Conservation (phyloP, 345 rosid species). For the Lepidium sativum region DNA sequence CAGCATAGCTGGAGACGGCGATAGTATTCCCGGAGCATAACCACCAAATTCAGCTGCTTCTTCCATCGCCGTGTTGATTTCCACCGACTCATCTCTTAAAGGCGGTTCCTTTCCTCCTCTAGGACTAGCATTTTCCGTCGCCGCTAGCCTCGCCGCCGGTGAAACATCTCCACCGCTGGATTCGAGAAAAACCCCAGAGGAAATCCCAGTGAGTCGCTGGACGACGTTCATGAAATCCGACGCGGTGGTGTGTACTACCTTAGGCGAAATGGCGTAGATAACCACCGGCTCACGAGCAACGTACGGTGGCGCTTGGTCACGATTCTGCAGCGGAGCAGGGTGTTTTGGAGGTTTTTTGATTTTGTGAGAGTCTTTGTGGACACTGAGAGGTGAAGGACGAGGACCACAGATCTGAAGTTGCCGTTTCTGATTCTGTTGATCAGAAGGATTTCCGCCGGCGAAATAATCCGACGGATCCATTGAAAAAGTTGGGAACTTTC, state of each 20-base stretch:
- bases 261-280: conserved; percentile 81
- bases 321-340: conserved; percentile 25
- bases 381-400: conserved; percentile 61
- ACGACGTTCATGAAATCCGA: conserved; percentile 71
- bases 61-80: conserved; percentile 11
- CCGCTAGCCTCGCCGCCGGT: conserved; percentile 79
- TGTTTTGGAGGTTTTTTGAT: conserved; percentile 59
- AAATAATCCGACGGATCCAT: conserved; percentile 38
- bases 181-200: conserved; percentile 39
- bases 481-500: background rate
- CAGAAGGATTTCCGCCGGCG: conserved; percentile 25
- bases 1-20: conserved; percentile 60
- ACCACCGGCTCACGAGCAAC: conserved; percentile 40
- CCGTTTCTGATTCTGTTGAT: conserved; percentile 23
- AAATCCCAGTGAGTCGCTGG: conserved; percentile 77
- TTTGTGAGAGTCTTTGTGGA: conserved; percentile 56
- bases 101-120: conserved; percentile 29
- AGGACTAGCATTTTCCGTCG: conserved; percentile 61
- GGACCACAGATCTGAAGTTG: conserved; percentile 64
- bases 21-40: conserved; percentile 58
- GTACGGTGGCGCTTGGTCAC: conserved; percentile 7
- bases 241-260: conserved; percentile 58
- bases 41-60: conserved; percentile 28
- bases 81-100: conserved; percentile 15
- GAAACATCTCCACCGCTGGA: conserved; percentile 44